Percentiles rank a stretch among this genome's conserved stretches.
Conservation (phyloP, 2,329 filamentous ascomycete genomes). For the Lachnellula hyalina region DNA sequence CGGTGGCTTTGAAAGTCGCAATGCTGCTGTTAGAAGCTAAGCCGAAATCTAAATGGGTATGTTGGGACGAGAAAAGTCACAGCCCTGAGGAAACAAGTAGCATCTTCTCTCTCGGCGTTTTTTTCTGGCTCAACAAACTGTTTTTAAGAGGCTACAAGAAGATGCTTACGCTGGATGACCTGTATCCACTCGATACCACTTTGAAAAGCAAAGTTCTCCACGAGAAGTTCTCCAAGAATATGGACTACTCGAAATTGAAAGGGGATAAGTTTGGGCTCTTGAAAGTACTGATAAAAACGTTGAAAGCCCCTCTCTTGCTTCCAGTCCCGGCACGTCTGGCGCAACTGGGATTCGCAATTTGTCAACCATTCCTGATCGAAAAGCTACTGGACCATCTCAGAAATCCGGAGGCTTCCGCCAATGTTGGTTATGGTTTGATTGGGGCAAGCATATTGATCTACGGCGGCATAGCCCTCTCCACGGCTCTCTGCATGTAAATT, state of each 20-base stretch:
- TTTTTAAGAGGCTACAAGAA: constrained; percentile 29
- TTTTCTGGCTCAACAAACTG: constrained; percentile 32
- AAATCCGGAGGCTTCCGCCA: constrained; percentile 5
- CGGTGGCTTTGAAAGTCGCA: constrained; percentile 8
- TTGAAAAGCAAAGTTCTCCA: constrained; percentile 11
- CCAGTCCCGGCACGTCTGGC: constrained; percentile 13
- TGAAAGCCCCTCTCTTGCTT: constrained; percentile 22
- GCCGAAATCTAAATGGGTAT: constrained; percentile 12
- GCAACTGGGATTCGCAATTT: constrained; percentile 12
- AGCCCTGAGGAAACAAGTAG: constrained; percentile 27
- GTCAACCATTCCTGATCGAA: constrained; percentile 8
- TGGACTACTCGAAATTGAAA: constrained; percentile 11
- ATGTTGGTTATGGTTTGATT: constrained; percentile 19
- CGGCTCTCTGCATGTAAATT: constrained; percentile 19
- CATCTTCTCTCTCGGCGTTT: constrained; percentile 29
- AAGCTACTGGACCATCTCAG: constrained; percentile 17
- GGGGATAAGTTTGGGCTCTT: constrained; percentile 13
- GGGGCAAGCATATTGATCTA: constrained; percentile 16
- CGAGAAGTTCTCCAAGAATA: constrained; percentile 1
- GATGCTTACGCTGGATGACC: constrained; percentile 26
- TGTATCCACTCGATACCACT: constrained; percentile 18
- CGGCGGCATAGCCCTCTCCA: constrained; percentile 20
- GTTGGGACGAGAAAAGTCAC: constrained; percentile 2
- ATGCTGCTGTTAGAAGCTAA: constrained; percentile 16
- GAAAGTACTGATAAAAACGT: constrained; percentile 23